phyloP scores from a whole-genome alignment of 2,329 filamentous ascomycete species.

The Thelonectria blattea region DNA sequence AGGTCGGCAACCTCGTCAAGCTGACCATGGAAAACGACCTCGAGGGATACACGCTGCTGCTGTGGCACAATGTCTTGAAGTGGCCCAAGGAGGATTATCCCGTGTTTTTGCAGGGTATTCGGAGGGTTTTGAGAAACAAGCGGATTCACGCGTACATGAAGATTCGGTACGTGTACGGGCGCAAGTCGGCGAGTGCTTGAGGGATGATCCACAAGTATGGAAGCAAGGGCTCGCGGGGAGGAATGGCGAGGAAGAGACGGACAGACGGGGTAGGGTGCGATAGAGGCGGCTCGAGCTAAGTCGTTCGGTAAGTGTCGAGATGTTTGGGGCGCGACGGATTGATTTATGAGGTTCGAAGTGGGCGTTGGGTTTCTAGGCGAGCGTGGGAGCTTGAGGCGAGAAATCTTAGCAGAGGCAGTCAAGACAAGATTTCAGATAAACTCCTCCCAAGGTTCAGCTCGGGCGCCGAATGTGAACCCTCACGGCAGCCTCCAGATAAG shows the following conservation, averaged over 20 bases:
- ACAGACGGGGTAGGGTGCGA: neutral
- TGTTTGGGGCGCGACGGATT: too few relatives aligned
- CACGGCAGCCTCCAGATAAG: too few relatives aligned
- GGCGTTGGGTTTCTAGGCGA: too few relatives aligned
- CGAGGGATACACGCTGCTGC: slow-evolving; percentile 23
- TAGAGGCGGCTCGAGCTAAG: neutral
- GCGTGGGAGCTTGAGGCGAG: too few relatives aligned
- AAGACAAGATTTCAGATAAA: too few relatives aligned
- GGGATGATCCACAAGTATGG: neutral
- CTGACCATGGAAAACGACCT: slow-evolving; percentile 31
- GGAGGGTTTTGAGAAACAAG: slow-evolving; percentile 26
- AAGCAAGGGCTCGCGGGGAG: neutral
- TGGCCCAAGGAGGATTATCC: slow-evolving; percentile 32
- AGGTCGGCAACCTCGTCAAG: slow-evolving; percentile 26
- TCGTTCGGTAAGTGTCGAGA: too few relatives aligned
- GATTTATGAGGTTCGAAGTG: too few relatives aligned
- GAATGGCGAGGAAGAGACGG: neutral
- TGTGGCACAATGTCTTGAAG: slow-evolving; percentile 30
- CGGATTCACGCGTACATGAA: slow-evolving; percentile 29
- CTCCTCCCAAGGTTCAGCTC: too few relatives aligned
- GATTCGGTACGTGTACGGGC: slow-evolving; percentile 29
- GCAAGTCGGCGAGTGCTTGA: slow-evolving; percentile 17
- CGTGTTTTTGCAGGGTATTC: slow-evolving; percentile 28
- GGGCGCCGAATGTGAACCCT: too few relatives aligned
- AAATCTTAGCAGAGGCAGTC: too few relatives aligned